Evolutionary conservation across 768 basidiomycete species (phyloP), one percentile per base, ranked within the genome.

Genomic region (Pleurotus djamor): DNA sequence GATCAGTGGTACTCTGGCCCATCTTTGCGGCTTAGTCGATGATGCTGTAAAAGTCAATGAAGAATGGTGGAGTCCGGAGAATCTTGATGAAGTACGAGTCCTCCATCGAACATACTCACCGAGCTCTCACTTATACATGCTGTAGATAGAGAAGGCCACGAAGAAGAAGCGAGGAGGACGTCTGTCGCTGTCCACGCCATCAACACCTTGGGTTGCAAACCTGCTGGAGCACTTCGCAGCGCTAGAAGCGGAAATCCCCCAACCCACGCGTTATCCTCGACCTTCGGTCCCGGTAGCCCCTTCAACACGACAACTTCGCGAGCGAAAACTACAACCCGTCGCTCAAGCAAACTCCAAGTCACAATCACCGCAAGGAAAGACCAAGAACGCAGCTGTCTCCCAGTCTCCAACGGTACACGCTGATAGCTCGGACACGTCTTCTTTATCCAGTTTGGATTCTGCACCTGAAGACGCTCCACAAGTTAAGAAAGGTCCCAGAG

Each of bases 1-100:
- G 57, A 85, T 78, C 5, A 94, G 91, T 62, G 96, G 91, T 0
- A 81, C 88, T 0, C 84, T 94, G 83, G 91, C 94, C 0, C 91
- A 94, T 68, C 70, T 96, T 1, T 74, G 76, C 5, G 96, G 95
- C 4, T 72, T 98, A 17, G 77, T 76, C 1, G 79, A 75, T 48
- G 69, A 73, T 13, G 68, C 72, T 38, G 64, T 64, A 0, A 64
- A 67, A 6, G 75, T 81, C n/a, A 74, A 83, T 58, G 71, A 77
- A 50, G 65, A 65, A 5, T 93, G 91, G 90, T 94, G 92, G 91
- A 73, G 63, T 52, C 57, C 79, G 4, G 77, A 81, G 13, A 88
- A 89, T 57, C 77, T 93, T 5, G 61, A 67, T 32, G 80, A 86
- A 75, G 89, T 90, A 16, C 34, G 51, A 21, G 28, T 58, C 10